Evolutionary conservation across 73 alveolate genomes (phyloP).

Genomic region (Urostyla sp.): DNA sequence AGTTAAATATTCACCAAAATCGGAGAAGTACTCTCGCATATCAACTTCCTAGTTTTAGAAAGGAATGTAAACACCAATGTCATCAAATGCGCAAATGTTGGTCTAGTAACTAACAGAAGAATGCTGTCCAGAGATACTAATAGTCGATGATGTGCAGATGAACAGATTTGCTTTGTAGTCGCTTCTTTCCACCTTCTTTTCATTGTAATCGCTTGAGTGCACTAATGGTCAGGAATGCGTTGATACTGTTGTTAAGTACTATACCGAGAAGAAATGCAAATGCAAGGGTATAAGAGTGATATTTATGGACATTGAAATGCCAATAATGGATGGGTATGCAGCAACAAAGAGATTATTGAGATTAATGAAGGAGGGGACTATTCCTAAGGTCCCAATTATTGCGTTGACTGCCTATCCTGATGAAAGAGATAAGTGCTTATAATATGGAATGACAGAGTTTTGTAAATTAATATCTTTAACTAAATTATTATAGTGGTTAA

Average conservation of each 20-base stretch:
- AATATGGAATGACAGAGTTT: constrained; percentile 43
- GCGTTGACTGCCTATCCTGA: constrained; percentile 42
- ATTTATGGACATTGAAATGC: constrained; percentile 42
- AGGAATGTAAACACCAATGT: no score
- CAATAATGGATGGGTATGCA: constrained; percentile 25
- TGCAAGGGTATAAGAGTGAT: constrained; percentile 1
- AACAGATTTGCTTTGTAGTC: constrained; percentile 12
- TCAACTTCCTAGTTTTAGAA: no score
- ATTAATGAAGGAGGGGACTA: background rate
- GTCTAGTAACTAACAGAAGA: no score
- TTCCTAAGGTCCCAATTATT: constrained; percentile 22
- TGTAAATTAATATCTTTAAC: background rate
- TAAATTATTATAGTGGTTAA: constrained; percentile 16
- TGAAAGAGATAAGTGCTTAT: constrained; percentile 36
- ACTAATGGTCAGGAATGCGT: constrained; percentile 14
- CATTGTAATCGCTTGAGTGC: background rate
- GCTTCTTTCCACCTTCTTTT: constrained; percentile 2
- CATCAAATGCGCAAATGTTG: no score
- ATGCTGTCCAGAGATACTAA: constrained; percentile 10
- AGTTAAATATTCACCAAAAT: no score
- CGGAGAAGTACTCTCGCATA: no score
- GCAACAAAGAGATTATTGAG: constrained; percentile 1
- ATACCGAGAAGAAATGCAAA: background rate
- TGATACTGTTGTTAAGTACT: background rate
- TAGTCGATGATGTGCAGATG: constrained; percentile 21